These are phyloP conservation scores for Gryganskiella cystojenkinii DNA, from an alignment of 192 early-diverging fungal genomes.

Conservation along the genomic window DNA sequence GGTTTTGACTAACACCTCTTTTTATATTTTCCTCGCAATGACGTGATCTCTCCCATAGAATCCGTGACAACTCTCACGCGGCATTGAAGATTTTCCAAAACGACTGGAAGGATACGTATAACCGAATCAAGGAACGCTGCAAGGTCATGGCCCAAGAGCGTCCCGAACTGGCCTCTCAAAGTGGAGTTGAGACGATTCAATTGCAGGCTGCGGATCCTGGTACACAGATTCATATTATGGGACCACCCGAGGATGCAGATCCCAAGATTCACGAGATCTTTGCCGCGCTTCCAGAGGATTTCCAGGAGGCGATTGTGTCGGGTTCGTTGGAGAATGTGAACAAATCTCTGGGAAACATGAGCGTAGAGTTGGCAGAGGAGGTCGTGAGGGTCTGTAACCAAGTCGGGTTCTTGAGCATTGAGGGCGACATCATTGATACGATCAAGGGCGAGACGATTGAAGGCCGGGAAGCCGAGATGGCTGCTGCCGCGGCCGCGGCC, in stretches of 20 bases:
- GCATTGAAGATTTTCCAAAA: constrained; percentile 84
- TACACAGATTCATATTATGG: constrained; percentile 74
- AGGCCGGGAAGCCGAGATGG: constrained; percentile 40
- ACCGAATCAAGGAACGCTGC: constrained; percentile 82
- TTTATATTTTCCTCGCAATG: not conserved
- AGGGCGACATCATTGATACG: constrained; percentile 54
- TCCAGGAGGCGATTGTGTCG: constrained; percentile 80
- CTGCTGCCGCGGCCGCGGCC: constrained; percentile 36
- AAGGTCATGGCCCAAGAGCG: constrained; percentile 66
- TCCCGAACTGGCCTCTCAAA: constrained; percentile 46
- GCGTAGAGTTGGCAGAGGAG: constrained; percentile 78
- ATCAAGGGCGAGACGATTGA: constrained; percentile 57
- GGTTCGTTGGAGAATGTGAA: constrained; percentile 89
- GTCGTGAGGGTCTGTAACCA: constrained; percentile 79
- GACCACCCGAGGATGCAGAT: constrained; percentile 70
- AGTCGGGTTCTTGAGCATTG: constrained; percentile 71
- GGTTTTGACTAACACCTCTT: not conserved
- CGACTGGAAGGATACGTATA: constrained; percentile 89
- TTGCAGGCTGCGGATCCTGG: constrained; percentile 77
- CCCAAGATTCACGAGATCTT: constrained; percentile 75
- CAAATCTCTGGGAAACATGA: constrained; percentile 75
- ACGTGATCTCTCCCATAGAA: constrained; percentile 19
- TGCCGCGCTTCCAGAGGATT: constrained; percentile 70
- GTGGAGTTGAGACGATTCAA: constrained; percentile 73
- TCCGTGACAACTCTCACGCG: constrained; percentile 57